Evolutionary conservation across 2,329 filamentous ascomycete genomes (phyloP).

Genomic region (Scedosporium apiospermum): DNA sequence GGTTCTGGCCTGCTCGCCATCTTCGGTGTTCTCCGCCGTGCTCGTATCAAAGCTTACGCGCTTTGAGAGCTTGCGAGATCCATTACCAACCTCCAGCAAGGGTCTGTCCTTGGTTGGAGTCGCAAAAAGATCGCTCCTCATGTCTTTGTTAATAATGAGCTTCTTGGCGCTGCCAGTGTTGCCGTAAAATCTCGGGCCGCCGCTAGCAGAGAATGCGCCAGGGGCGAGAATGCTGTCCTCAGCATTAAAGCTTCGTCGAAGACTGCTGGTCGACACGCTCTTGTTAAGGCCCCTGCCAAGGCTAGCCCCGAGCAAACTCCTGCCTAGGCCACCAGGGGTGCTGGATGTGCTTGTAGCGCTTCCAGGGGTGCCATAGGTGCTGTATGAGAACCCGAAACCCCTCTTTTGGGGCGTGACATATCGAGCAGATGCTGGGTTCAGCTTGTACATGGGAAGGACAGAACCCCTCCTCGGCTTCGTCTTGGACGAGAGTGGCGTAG

Average conservation of each 20-base stretch:
- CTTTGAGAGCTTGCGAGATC: constrained; percentile 58
- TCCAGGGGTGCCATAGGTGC: constrained; percentile 75
- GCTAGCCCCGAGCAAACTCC: constrained; percentile 57
- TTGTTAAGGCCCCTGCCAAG: constrained; percentile 67
- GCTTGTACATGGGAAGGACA: constrained; percentile 76
- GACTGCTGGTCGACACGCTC: constrained; percentile 79
- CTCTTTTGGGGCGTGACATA: constrained; percentile 77
- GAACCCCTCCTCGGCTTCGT: constrained; percentile 67
- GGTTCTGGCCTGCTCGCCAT: constrained; percentile 25
- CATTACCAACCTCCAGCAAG: constrained; percentile 23
- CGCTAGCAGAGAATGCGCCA: constrained; percentile 69
- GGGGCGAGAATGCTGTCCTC: constrained; percentile 83
- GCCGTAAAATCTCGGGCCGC: constrained; percentile 53
- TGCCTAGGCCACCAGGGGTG: constrained; percentile 57
- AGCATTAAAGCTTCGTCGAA: constrained; percentile 70
- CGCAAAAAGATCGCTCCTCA: constrained; percentile 64
- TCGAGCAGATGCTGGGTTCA: constrained; percentile 71
- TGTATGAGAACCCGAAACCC: constrained; percentile 88
- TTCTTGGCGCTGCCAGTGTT: constrained; percentile 68
- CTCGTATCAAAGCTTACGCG: constrained; percentile 84
- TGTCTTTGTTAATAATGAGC: constrained; percentile 80
- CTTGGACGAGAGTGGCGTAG: constrained; percentile 74
- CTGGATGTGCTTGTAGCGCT: constrained; percentile 57
- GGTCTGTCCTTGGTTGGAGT: constrained; percentile 47
- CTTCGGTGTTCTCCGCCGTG: constrained; percentile 36